Base-by-base conservation (phyloP, 805 yeast genomes). In the Lipomyces spencermartinsiae region DNA sequence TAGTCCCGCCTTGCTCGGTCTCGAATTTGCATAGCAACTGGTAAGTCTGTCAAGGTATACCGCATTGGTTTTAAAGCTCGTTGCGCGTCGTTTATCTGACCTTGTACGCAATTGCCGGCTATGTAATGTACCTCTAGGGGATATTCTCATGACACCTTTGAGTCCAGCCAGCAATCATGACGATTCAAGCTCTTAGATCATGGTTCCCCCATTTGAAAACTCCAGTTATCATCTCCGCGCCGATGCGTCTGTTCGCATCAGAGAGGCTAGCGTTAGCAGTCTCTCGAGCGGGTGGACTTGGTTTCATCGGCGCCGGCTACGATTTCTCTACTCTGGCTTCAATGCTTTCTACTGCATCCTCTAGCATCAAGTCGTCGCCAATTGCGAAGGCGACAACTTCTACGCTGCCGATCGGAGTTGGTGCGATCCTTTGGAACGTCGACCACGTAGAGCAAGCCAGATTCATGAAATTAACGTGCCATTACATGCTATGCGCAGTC, bases 261-360 rank as follows among this genome's bases (percentile, higher is more conserved):
- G 59, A 61, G 16, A 43, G 37, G 12, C 49, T 67, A 8, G 68
- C 68, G 7, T 14, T 51, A n/a, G 63, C 57, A n/a, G 65, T 67
- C 37, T 49, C 69, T 19, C 49, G 59, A 29, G 70, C 59, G 7
- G 66, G 69, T 19, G 69, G 70, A 12, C 58, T 67, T 14, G 65
- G 68, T 1, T 67, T 65, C 56, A 64, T 67, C 14, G 70, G 58
- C n/a, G 59, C 59, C 7, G 69, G 70, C 19, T 63, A 65, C 53
- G 64, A 64, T 43, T 25, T 65, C 22, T 33, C 55, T 29, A 49
- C n/a, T 29, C 37, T 60, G 12, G 59, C 31, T n/a, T 31, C 31
- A 60, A 39, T 43, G 55, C 59, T 37, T 59, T 33, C 55, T 14
- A 16, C 34, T 9, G 56, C 58, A 10, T 34, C 19, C 1, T 22